Percentiles rank a stretch among this genome's conserved stretches.
phyloP scores from a whole-genome alignment of 768 basidiomycete genomes.

The Tulasnella sp. region DNA sequence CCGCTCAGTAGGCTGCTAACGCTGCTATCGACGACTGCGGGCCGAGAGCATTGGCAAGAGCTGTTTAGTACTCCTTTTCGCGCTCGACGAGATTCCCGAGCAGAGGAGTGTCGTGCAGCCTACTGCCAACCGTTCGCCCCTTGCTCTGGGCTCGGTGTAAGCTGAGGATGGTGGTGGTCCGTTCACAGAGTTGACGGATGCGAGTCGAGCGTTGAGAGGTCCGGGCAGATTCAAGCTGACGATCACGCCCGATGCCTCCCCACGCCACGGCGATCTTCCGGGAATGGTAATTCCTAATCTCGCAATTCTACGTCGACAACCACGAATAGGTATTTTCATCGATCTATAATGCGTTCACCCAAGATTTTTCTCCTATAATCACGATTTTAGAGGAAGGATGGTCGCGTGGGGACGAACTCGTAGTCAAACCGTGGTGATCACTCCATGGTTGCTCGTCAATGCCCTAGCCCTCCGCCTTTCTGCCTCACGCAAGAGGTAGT shows the following conservation, averaged over 20 bases:
- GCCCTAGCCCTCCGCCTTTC: background rate
- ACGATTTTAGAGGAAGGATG: too few species aligned
- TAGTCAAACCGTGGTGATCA: too few species aligned
- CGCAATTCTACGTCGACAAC: too few species aligned
- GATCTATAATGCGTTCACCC: background rate
- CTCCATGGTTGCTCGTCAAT: background rate
- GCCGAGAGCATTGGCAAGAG: slow-evolving; percentile 59
- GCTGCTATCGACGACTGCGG: slow-evolving; percentile 64
- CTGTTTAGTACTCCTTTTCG: slow-evolving; percentile 73
- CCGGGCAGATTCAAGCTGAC: background rate
- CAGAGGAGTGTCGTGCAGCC: slow-evolving; percentile 72
- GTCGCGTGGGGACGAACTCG: too few species aligned
- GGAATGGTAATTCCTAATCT: background rate
- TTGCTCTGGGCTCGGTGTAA: background rate
- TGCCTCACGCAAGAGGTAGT: background rate
- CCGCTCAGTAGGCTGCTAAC: slow-evolving; percentile 72
- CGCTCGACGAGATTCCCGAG: slow-evolving; percentile 66
- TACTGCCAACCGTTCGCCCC: slow-evolving; percentile 61
- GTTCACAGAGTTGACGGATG: background rate
- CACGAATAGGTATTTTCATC: too few species aligned
- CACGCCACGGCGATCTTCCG: background rate
- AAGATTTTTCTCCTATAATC: too few species aligned
- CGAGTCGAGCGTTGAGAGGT: background rate
- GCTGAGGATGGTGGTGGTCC: background rate
- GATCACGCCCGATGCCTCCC: background rate